Base-by-base conservation (phyloP, 2,329 filamentous ascomycete species). In the Aphanocladium album region DNA sequence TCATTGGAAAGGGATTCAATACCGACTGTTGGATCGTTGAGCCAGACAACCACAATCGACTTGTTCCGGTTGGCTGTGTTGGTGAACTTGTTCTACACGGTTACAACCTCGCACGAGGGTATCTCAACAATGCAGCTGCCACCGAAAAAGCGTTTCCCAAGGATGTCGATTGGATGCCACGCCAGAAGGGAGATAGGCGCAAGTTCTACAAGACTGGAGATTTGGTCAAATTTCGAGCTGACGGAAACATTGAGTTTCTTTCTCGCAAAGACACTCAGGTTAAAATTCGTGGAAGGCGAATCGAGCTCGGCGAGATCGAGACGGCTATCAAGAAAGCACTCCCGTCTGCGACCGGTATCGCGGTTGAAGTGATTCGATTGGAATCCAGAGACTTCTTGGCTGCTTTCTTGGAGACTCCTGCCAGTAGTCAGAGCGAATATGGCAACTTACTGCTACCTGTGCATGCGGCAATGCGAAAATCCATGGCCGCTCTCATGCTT, bases 231-330 rank as follows among this genome's bases (percentile, higher is more conserved):
- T 72, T 73, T 41, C 65, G 71, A 39, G 55, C 60, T 0, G 71
- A 79, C 62, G 75, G 76, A 16, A 64, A 63, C 12, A 67, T 80
- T 21, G 64, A 71, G 1, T 79, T 75, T 55, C 64, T 81, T 54
- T 80, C 80, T 51, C 73, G 83, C 45, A 81, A 80, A 64, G 82
- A 85, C 65, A 74, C 74, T 1, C 82, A 85, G 67, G 76, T 84
- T 50, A 85, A 85, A 67, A 68, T 85, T 17, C 75, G 78, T 27
- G 85, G 85, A 47, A 83, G 77, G 57, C 69, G 81, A 56, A 73
- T 82, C 60, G 85, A 80, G 69, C 71, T 80, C 2, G 63, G 55
- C n/a, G 66, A 67, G 35, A 56, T 67, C 17, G 66, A 67, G 35
- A 54, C 51, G 35, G 51, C 51, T 11, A 54, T 39, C 6, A 25